Evolutionary conservation across 2,329 filamentous ascomycete species (phyloP).

Genomic region (Esteya vermicola): DNA sequence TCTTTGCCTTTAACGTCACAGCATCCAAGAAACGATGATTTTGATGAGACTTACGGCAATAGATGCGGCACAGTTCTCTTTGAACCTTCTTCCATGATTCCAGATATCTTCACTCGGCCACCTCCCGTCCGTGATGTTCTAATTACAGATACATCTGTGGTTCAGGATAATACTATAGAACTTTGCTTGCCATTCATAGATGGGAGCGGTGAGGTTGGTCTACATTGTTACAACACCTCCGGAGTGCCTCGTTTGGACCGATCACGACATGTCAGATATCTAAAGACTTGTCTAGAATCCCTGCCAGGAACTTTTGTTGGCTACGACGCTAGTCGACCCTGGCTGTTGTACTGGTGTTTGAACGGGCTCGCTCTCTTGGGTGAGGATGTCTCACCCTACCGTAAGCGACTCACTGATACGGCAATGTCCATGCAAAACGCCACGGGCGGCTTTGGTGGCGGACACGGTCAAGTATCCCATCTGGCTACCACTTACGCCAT

Average conservation of each 20-base stretch:
- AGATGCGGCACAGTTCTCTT: not conserved
- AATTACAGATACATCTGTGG: slow-evolving; percentile 49
- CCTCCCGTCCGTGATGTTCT: slow-evolving; percentile 54
- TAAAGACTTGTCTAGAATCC: slow-evolving; percentile 40
- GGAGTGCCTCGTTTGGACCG: slow-evolving; percentile 66
- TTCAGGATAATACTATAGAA: slow-evolving; percentile 55
- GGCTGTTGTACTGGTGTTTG: slow-evolving; percentile 89
- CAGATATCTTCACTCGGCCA: slow-evolving; percentile 39
- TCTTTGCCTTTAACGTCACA: not conserved
- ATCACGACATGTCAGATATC: slow-evolving; percentile 44
- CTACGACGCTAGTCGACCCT: slow-evolving; percentile 79
- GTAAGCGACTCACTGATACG: slow-evolving; percentile 57
- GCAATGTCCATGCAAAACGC: slow-evolving; percentile 70
- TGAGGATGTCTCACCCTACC: slow-evolving; percentile 55
- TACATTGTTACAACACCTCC: slow-evolving; percentile 44
- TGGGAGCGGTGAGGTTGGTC: slow-evolving; percentile 41
- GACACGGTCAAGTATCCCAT: slow-evolving; percentile 82
- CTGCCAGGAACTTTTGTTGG: slow-evolving; percentile 58
- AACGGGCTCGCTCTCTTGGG: slow-evolving; percentile 62
- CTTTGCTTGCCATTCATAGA: slow-evolving; percentile 56
- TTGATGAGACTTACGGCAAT: slow-evolving; percentile 10
- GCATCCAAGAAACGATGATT: not conserved
- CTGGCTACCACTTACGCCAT: slow-evolving; percentile 80
- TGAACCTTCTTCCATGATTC: slow-evolving; percentile 22
- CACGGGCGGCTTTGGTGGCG: slow-evolving; percentile 78